Base-by-base conservation (phyloP, 2,329 filamentous ascomycete species). In the Colletotrichum tropicale region DNA sequence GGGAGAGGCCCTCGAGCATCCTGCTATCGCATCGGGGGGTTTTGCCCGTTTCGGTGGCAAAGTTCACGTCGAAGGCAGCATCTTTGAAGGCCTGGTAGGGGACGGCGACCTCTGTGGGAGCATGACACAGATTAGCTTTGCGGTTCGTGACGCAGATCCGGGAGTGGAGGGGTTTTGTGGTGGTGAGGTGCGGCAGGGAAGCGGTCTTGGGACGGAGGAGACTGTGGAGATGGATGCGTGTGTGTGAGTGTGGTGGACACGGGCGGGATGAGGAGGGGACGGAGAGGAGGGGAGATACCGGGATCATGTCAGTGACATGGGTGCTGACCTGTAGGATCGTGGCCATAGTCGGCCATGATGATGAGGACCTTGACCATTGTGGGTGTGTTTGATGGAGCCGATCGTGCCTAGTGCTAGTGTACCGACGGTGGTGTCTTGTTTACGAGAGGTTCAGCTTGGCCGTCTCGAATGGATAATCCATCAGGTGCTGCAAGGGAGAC, bases 311-410 rank as follows among this genome's bases (percentile, higher is more conserved):
- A 30, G 52, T 18, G 24, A 56, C 38, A 56, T 24, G 61, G 36
- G 15, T 36, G 24, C 24, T 64, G 77, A 90, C 89, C 88, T 60
- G 89, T 90, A 3, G 89, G 89, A 77, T 91, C 89, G 78, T 90
- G 88, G 58, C 88, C 89, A 76, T 90, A 90, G 78, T 91, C 88
- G 56, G 88, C 85, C 88, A 90, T 90, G 69, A 89, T 78, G 58
- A 90, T 86, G 52, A 89, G 78, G 28, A 85, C 85, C 76, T 87
- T 88, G 38, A 75, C 77, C 80, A 81, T 80, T 83, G 30, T 65
- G 28, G 8, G 66, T 24, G 38, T 30, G 34, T 32, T 56, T n/a
- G 34, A 62, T 24, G 32, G 21, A 21, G 15, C 15, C 18, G 65
- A 56, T 60, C 32, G 67, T 16, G 18, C 32, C 34, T 48, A 18